These are phyloP conservation scores for Waltergamsia citrina DNA, from an alignment of 2,329 filamentous ascomycete species.

Conservation along the genomic window DNA sequence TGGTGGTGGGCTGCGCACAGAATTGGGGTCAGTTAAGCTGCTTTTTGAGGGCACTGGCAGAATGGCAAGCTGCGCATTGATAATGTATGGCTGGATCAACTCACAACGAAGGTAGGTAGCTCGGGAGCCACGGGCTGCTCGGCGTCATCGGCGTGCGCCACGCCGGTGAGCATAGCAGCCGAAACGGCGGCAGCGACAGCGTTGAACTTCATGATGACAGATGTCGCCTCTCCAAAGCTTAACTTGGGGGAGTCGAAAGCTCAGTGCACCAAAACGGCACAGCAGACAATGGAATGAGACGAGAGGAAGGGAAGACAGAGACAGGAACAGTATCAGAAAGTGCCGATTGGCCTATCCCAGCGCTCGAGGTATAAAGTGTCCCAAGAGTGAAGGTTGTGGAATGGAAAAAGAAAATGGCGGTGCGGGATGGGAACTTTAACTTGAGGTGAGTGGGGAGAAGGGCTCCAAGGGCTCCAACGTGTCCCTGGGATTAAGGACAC, in stretches of 20 bases:
- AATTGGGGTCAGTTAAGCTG: constrained; percentile 15
- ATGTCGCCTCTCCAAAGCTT: neutral
- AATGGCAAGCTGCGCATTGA: too few relatives aligned
- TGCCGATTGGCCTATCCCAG: constrained; percentile 4
- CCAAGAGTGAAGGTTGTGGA: constrained; percentile 2
- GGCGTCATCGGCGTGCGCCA: constrained; percentile 59
- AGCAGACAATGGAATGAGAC: neutral
- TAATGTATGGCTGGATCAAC: too few relatives aligned
- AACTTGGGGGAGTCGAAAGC: neutral
- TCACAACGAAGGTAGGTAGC: constrained; percentile 81
- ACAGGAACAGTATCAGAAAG: neutral
- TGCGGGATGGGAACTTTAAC: constrained; percentile 3
- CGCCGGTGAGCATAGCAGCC: constrained; percentile 61
- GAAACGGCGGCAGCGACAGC: constrained; percentile 67
- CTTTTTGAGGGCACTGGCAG: too few relatives aligned
- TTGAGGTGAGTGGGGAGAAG: constrained; percentile 2
- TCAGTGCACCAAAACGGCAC: neutral
- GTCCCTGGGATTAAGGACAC: constrained; percentile 2
- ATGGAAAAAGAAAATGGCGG: constrained; percentile 1
- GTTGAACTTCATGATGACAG: constrained; percentile 66
- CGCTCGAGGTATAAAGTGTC: constrained; percentile 1
- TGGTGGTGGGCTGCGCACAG: constrained; percentile 58
- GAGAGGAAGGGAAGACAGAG: neutral
- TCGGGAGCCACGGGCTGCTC: constrained; percentile 51
- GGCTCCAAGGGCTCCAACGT: too few relatives aligned